Conservation (phyloP, 2,329 filamentous ascomycete genomes). For the Colletotrichum echinochloae region DNA sequence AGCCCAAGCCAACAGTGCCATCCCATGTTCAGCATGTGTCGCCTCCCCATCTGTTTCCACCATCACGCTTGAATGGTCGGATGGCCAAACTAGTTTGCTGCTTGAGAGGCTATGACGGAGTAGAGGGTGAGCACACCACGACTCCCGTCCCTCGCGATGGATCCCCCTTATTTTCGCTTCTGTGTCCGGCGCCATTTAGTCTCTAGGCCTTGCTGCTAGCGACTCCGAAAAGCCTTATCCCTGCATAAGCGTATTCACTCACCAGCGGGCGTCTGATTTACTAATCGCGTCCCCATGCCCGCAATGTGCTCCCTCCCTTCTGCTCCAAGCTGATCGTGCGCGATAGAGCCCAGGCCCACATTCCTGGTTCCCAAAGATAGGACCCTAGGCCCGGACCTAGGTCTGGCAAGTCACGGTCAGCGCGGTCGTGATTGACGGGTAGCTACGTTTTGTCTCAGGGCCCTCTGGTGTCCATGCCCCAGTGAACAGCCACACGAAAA, state of each 20-base stretch:
- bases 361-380: not conserved
- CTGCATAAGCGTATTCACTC: constrained; percentile 9
- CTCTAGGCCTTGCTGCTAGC: not conserved
- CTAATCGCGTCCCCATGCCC: not conserved
- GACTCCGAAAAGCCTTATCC: not conserved
- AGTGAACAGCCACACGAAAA: not conserved
- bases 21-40: constrained; percentile 31
- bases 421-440: constrained; percentile 15
- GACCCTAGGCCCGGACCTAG: not conserved
- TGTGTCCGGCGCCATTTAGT: not conserved
- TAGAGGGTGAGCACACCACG: not conserved
- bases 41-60: not conserved
- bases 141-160: not conserved
- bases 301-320: not conserved
- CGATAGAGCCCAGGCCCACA: constrained; percentile 1
- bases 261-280: not conserved
- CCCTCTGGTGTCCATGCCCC: not conserved
- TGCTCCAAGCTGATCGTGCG: not conserved
- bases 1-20: constrained; percentile 18
- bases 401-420: constrained; percentile 13
- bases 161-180: not conserved
- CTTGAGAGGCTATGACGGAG: not conserved
- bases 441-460: constrained; percentile 2
- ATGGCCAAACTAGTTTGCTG: constrained; percentile 8
- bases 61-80: not conserved